Evolutionary conservation across 305 asterid genomes (phyloP), one percentile per base, ranked within the genome.

Genomic region (Nicotiana rustica): DNA sequence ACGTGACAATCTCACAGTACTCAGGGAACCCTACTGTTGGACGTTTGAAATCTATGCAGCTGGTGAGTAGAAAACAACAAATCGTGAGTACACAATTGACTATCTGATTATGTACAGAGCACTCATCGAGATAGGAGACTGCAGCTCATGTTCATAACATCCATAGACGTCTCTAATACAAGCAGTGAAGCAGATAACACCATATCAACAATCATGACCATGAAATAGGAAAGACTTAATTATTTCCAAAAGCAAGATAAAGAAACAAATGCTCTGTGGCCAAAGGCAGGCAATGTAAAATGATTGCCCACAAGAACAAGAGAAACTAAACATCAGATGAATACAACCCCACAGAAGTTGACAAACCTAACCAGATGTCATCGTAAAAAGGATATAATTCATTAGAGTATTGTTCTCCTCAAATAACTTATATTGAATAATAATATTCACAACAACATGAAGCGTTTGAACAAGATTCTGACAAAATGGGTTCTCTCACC

Each of bases 131-230:
- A 59, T 59, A 17, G 64, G 64, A 59, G 25, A 59, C 25, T 59
- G 64, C 25, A 59, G 25, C 29, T 59, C 65, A 17, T n/a, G 4
- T n/a, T 59, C 65, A 59, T 59, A n/a, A 59, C 25, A 59, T n/a
- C 65, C 65, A 56, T 18, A 59, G 25, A 18, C 19, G 18, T 75
- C 44, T 31, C 55, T 75, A 44, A 52, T 52, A 75, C 65, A 29
- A 52, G 79, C 55, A 4, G 47, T 10, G 8, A 73, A 29, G 47
- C 66, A 75, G 65, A 15, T 52, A 75, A 4, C 10, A 75, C 65
- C 41, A 75, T 75, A 75, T 52, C 6, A 52, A 21, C 80, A 52
- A 75, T 75, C 13, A 73, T 73, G 62, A 75, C 64, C 79, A 75
- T 49, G 79, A 47, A 25, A 52, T 21, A 52, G 49, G 17, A 31